Base-by-base conservation (phyloP, 164 flowering plant species). In the Brasenia schreberi region DNA sequence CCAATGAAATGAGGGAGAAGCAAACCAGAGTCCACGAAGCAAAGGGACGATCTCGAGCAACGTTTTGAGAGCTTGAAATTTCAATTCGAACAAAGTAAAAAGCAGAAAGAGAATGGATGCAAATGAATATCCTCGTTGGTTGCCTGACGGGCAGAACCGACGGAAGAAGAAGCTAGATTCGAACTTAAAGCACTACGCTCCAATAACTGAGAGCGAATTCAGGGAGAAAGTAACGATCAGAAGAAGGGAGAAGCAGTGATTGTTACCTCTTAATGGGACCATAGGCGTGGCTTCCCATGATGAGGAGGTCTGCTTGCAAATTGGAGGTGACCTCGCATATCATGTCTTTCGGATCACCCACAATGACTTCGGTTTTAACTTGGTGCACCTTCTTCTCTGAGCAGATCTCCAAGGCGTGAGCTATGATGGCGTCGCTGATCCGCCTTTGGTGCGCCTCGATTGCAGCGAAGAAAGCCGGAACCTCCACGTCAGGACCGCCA, bases 401-500 rank as follows among this genome's bases (percentile, higher is more conserved):
- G 69, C 87, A 85, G 65, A 91, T 82, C 72, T 75, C 17, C 68
- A 83, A 44, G 60, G 94, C 96, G 43, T 84, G 90, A 59, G 74
- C 76, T 5, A 91, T 18, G 7, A 91, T 78, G 42, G 92, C 96
- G 43, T 81, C 78, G 9, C 87, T 72, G 65, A 91, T 85, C 10
- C 91, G 77, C 72, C 59, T 67, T 80, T 89, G 94, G 66, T 91
- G 96, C 44, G 89, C 83, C 73, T 89, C 87, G 62, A 91, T 84
- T 12, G 96, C 97, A n/a, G 85, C 89, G 9, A 81, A 64, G 70
- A 89, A 82, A 5, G 97, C 97, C 18, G 96, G 97, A 53, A 89
- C 96, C 79, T 83, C 94, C 67, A 85, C 6, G 68, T 78, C 79
- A 69, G 97, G 95, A 0, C 93, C 93, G 44, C 91, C 91, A 69